Base-by-base conservation (phyloP, 2,329 filamentous ascomycete species). In the Aspergillus udagawae region DNA sequence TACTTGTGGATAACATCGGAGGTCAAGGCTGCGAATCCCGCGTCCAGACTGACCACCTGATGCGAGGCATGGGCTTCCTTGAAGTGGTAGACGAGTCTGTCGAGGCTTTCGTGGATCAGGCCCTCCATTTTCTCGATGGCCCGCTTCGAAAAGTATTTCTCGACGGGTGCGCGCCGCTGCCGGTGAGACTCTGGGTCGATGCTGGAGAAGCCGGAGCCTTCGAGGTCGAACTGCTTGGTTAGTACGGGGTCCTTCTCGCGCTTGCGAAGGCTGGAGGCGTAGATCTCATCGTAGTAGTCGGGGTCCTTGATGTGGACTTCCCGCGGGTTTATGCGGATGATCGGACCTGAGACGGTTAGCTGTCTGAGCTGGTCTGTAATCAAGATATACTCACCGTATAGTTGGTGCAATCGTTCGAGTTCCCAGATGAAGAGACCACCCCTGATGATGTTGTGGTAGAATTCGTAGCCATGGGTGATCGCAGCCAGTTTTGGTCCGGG, bases 1-100 rank as follows among this genome's bases (percentile, higher is more conserved):
- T 76, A 76, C 48, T 74, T 66, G 23, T 68, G 62, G 44, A 76
- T 73, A 12, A 76, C 62, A 51, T 77, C 73, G 27, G 69, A 67
- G 0, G 74, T 72, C 49, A 74, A 49, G 1, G 65, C 71, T 14
- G 61, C 55, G 49, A 65, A 60, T 4, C 59, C 62, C 14, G 66
- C 60, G 61, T 62, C 61, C 35, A 71, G 12, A 56, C 61, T 55
- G 60, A 68, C 32, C 21, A 60, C 45, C 17, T 48, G 55, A 35
- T 65, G 53, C 1, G 55, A 51, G 6, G 55, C 3, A 35, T 54
- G 55, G 0, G 60, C 61, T 17, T 53, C 49, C 14, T 53, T 25
- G 20, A 67, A 51, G 17, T 60, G 56, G 2, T 51, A 35, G 1
- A 60, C 49, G 1, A 69, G 56, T 14, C 61, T 59, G 12, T 64